A percentile compares a stretch with the other conserved stretches of the same genome.
Conservation (phyloP, 2,329 filamentous ascomycete species). For the Alternaria triticimaculans region DNA sequence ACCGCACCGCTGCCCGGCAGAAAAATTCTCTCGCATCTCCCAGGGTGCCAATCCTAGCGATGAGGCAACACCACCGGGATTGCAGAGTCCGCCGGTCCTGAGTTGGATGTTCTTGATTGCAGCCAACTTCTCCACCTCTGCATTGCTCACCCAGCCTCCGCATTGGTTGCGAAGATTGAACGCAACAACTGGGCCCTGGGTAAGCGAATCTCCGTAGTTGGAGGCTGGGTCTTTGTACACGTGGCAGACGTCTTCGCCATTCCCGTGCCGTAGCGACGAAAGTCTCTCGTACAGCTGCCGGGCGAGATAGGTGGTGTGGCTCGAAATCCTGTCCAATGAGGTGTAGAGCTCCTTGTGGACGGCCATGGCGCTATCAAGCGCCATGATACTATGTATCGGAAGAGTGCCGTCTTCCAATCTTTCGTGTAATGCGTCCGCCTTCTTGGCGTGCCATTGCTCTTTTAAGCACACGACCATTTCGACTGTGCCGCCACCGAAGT, state of each 20-base stretch:
- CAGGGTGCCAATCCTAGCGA: constrained; percentile 75
- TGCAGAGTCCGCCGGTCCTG: constrained; percentile 88
- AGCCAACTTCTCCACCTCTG: constrained; percentile 87
- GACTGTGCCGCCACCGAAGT: constrained; percentile 94
- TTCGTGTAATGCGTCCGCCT: constrained; percentile 75
- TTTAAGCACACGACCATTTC: constrained; percentile 83
- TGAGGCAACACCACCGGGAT: constrained; percentile 82
- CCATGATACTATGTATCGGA: constrained; percentile 88
- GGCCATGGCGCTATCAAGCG: constrained; percentile 75
- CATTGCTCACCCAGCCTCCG: constrained; percentile 78
- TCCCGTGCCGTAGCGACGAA: constrained; percentile 68
- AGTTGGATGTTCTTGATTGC: constrained; percentile 80
- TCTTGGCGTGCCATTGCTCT: constrained; percentile 83
- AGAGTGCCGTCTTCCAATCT: constrained; percentile 89
- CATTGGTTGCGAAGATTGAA: constrained; percentile 78
- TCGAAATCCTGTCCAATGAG: constrained; percentile 71
- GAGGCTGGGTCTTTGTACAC: constrained; percentile 63
- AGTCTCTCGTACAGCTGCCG: constrained; percentile 66
- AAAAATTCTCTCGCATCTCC: constrained; percentile 87
- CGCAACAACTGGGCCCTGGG: constrained; percentile 76
- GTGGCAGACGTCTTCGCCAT: constrained; percentile 68
- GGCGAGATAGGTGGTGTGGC: constrained; percentile 73
- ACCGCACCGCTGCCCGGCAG: constrained; percentile 83
- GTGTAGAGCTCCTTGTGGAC: constrained; percentile 74
- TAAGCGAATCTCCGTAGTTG: constrained; percentile 52